Conservation (phyloP, 2,329 filamentous ascomycete species). For the Hymenoscyphus fructigenus region DNA sequence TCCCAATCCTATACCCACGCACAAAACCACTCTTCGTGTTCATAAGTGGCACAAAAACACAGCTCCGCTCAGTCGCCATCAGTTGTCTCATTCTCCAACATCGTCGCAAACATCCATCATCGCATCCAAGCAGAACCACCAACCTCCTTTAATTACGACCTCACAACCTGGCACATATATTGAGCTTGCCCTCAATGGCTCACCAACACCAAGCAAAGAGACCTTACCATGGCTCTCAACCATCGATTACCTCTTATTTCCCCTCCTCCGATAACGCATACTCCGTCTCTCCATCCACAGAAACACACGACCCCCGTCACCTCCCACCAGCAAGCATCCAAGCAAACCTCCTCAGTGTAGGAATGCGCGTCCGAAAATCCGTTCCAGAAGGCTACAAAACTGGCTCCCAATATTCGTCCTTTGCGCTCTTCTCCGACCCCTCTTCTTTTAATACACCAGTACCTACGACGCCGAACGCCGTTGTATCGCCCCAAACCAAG, state of each 20-base stretch:
- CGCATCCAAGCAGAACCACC: neutral
- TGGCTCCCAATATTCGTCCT: constrained; percentile 47
- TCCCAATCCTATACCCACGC: neutral
- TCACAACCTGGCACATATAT: neutral
- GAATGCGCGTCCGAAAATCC: constrained; percentile 91
- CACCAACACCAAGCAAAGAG: constrained; percentile 48
- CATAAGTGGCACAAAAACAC: constrained; percentile 1
- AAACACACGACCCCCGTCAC: constrained; percentile 43
- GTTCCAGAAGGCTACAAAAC: constrained; percentile 95
- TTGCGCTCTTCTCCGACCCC: constrained; percentile 51
- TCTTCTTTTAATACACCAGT: constrained; percentile 4
- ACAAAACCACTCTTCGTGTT: constrained; percentile 3
- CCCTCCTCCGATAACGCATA: constrained; percentile 20
- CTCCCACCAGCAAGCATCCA: constrained; percentile 58
- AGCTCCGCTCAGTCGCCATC: neutral
- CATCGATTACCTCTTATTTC: constrained; percentile 62
- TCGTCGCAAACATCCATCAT: neutral
- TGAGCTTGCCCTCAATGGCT: constrained; percentile 20
- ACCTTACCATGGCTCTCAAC: constrained; percentile 60
- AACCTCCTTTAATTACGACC: neutral
- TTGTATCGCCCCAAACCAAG: neutral
- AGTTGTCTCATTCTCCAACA: neutral
- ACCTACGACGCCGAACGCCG: constrained; percentile 16
- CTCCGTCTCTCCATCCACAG: constrained; percentile 26
- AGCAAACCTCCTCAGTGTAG: constrained; percentile 82